These are phyloP conservation scores for Liriodendron chinense DNA, from an alignment of 164 flowering plant species.

Conservation along the genomic window DNA sequence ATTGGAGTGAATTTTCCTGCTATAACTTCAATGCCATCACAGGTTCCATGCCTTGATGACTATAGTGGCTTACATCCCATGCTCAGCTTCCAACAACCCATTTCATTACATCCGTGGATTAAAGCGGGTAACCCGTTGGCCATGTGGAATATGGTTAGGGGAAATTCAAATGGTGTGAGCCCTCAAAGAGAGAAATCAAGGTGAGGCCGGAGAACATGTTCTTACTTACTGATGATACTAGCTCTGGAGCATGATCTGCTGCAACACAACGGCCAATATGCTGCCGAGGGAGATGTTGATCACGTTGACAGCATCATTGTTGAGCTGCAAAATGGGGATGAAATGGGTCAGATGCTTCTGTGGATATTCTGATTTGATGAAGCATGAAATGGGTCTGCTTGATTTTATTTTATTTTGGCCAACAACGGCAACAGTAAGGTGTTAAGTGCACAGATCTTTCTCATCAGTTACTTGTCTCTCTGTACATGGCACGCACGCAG, in stretches of 20 bases:
- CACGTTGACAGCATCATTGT: slow-evolving; percentile 78
- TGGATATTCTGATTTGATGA: neutral
- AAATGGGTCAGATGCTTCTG: neutral
- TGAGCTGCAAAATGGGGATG: slow-evolving; percentile 52
- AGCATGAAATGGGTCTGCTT: neutral
- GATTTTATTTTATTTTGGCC: neutral
- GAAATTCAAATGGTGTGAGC: neutral
- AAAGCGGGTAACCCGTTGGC: neutral
- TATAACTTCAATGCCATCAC: neutral
- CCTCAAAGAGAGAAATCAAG: neutral
- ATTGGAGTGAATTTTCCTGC: neutral
- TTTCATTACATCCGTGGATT: neutral
- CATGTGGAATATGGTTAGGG: neutral
- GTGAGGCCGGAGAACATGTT: neutral
- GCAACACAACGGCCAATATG: slow-evolving; percentile 70
- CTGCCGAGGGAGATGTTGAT: slow-evolving; percentile 89
- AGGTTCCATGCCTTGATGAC: neutral
- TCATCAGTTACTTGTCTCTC: neutral
- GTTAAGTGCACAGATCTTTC: neutral
- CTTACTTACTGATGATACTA: neutral
- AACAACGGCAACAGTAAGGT: neutral
- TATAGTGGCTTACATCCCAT: neutral
- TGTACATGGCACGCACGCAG: neutral
- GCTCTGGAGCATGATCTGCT: slow-evolving; percentile 44
- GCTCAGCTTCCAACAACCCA: neutral